Evolutionary conservation across 176 grass and related monocot species (phyloP), one percentile per base, ranked within the genome.

Genomic region (Puccinellia tenuiflora): DNA sequence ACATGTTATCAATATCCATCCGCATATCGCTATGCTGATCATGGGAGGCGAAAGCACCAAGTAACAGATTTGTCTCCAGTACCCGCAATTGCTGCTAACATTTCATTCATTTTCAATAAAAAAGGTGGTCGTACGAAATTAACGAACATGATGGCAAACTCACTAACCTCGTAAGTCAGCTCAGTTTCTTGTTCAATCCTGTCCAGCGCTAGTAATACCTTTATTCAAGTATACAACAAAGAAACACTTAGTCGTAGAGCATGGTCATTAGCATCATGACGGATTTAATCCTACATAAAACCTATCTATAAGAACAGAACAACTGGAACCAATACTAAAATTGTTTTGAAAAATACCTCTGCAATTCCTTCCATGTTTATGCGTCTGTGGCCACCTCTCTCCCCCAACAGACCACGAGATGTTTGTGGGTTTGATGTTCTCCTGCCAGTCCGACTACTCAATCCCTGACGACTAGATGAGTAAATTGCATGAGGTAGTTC

Each of bases 1-100:
- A 92, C 95, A 94, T 94, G 78, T 90, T 90, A 81, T 97, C 92
- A 30, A 94, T 94, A 83, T 92, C 88, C 95, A 94, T 97, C 48
- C 88, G 83, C 95, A 94, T 89, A 34, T 89, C 92, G 33, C 92
- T 89, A 52, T 94, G 85, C 84, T 52, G 75, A 85, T 97, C 95
- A 70, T 71, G 50, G 72, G 86, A 91, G n/a, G 57, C 59, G 5
- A 94, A 66, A 39, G 83, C 73, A 46, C 84, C 35, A n/a, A 88
- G 64, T 16, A 92, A 83, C 20, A 94, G 25, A 82, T 87, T 87
- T 37, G 92, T 88, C 47, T 94, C 90, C 65, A 88, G 71, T 45
- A 87, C 61, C 60, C 84, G 68, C 57, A 94, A 79, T 75, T 94
- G 92, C 95, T 92, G 88, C 85, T 78, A 85, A 83, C 71, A 79